Evolutionary conservation across 23 red algal species (phyloP), one percentile per base, ranked within the genome.

Genomic region (Gracilaria domingensis): DNA sequence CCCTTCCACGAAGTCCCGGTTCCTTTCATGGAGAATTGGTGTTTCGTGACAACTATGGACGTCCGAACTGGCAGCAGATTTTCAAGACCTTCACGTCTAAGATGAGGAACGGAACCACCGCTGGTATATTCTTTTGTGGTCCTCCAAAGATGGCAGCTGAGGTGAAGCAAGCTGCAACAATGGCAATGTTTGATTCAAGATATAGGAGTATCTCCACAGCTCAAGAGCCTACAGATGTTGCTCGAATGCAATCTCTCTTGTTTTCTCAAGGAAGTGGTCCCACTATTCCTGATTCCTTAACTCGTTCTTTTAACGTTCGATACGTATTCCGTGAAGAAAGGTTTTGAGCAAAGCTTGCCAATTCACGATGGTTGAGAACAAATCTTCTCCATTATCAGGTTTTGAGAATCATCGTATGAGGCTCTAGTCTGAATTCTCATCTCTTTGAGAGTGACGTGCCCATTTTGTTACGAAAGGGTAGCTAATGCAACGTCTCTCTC

Each of bases 51-150:
- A 82, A 60, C 21, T 82, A 62, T 39, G 79, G 79, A 4, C 53
- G 37, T 61, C 79, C 79, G 32, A 65, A 82, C 26, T 82, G 79
- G 79, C 54, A 51, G 5, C 25, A 82, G 50, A 82, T 82, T 21
- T 82, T 82, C 21, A 32, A 60, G 54, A 60, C 4, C 37, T 56
- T 82, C 54, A 82, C 79, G 12, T 61, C 79, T 14, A 82, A 65
- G 23, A 82, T 82, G 79, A 82, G 47, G 54, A 85, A 75, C 35
- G 69, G 66, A 13, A 91, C 75, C 0, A 91, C 74, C 23, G 75
- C 67, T 14, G 87, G 87, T 8, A 82, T 91, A 12, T 91, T 91
- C 53, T 91, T 91, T 39, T 91, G 87, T 50, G 87, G 87, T 12
- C 87, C 87, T 8, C 87, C 58, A 20, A 42, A 49, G n/a, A 91